These are phyloP conservation scores for Spirogloea muscicola DNA, from an alignment of 139 green algal species.

Conservation along the genomic window DNA sequence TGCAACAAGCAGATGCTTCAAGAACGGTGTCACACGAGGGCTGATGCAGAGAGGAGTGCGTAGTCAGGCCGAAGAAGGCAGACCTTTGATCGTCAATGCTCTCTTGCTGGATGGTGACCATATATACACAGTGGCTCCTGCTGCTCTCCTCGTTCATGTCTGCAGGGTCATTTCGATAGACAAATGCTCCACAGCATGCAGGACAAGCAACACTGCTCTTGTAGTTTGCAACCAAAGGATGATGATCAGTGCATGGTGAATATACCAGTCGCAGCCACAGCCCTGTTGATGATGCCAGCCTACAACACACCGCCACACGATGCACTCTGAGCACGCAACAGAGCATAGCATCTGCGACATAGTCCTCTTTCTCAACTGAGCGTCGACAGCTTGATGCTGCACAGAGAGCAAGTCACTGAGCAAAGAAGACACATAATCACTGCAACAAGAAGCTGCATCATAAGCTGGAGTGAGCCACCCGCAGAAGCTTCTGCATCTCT, in stretches of 20 bases:
- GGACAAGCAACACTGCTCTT: neutral
- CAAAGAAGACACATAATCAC: neutral
- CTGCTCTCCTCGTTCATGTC: slow-evolving; percentile 47
- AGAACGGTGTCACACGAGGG: too few species aligned
- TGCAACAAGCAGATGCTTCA: too few species aligned
- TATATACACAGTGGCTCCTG: slow-evolving; percentile 35
- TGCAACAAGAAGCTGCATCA: neutral
- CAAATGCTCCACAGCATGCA: neutral
- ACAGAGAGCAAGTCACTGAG: too few species aligned
- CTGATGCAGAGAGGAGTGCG: too few species aligned
- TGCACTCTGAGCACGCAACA: neutral
- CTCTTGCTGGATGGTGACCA: slow-evolving; percentile 21
- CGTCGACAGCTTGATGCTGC: too few species aligned
- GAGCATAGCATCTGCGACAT: neutral
- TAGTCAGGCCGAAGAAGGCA: too few species aligned
- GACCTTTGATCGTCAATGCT: neutral
- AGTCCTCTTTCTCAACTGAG: neutral
- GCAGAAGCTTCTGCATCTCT: slow-evolving; percentile 27
- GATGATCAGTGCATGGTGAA: neutral
- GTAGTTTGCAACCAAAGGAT: neutral
- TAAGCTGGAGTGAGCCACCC: too few species aligned
- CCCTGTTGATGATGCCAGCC: slow-evolving; percentile 16
- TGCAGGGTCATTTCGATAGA: neutral
- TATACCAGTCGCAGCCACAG: slow-evolving; percentile 15
- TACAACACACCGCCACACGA: too few species aligned